Conservation (phyloP, 2,329 filamentous ascomycete genomes). For the Penicillium sp. region DNA sequence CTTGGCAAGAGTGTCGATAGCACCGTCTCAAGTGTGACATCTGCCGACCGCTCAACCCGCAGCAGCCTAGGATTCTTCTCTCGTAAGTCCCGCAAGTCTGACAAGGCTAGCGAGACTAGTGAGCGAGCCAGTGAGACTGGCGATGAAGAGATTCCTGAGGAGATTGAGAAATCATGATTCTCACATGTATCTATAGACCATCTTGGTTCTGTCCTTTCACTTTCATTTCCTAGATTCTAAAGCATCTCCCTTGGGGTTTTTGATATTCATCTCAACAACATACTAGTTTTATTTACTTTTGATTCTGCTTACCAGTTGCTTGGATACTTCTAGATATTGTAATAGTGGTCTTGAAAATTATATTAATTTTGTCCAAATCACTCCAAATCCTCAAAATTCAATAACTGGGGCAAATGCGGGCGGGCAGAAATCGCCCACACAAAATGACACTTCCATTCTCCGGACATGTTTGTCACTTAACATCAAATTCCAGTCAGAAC, state of each 20-base stretch:
- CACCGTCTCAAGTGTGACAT: slow-evolving; percentile 40
- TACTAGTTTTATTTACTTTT: not conserved
- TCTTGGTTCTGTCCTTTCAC: slow-evolving; percentile 6
- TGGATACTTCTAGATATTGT: not conserved
- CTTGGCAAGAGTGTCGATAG: slow-evolving; percentile 47
- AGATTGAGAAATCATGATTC: slow-evolving; percentile 20
- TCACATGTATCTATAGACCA: not conserved
- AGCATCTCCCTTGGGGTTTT: slow-evolving; percentile 10
- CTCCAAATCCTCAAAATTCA: not conserved
- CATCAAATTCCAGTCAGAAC: not conserved
- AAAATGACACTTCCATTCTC: slow-evolving; percentile 16
- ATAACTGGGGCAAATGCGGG: slow-evolving; percentile 5
- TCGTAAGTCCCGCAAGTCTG: slow-evolving; percentile 46
- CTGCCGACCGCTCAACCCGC: slow-evolving; percentile 43
- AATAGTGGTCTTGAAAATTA: not conserved
- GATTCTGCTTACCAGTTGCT: not conserved
- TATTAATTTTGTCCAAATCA: not conserved
- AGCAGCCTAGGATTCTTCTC: slow-evolving; percentile 49
- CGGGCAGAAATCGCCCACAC: slow-evolving; percentile 23
- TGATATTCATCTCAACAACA: slow-evolving; percentile 11
- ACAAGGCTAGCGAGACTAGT: slow-evolving; percentile 45
- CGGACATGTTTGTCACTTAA: slow-evolving; percentile 4
- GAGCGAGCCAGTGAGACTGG: slow-evolving; percentile 45
- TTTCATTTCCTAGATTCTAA: slow-evolving; percentile 13
- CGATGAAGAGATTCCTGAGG: slow-evolving; percentile 43